Evolutionary conservation across 2,329 filamentous ascomycete genomes (phyloP), one percentile per base, ranked within the genome.

Genomic region (Cladosporium phlei): DNA sequence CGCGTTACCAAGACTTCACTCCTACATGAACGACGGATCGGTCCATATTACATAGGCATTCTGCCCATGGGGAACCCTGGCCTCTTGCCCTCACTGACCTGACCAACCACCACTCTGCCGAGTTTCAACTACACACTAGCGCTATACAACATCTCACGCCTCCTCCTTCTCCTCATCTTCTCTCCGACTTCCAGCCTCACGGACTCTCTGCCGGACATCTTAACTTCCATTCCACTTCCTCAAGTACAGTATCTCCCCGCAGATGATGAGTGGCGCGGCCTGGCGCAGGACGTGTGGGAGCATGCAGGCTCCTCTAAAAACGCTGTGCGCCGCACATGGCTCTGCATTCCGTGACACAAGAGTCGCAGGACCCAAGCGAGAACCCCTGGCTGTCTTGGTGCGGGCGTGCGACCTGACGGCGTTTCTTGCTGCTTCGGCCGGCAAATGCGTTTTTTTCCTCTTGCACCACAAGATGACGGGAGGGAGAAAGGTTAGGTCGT

Each of bases 301-400:
- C 11, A 24, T 29, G 38, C 38, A 28, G 25, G 25, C 12, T 19
- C 11, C 25, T 11, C 25, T 30, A 17, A 29, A 37, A 37, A 37
- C 20, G 42, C 17, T 29, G 33, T 30, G 32, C 42, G 33, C 22
- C 40, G 42, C 42, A 45, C 42, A 45, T 45, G 42, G 42, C 42
- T 37, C 21, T 43, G 32, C 24, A 16, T n/a, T 39, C 24, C 37
- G 39, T 43, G n/a, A 21, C 28, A 43, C 39, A 43, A 43, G 39
- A 21, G 39, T 43, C 24, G 39, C 29, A 43, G 39, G 10, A 16
- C 30, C 30, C 29, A 32, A 45, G 32, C 32, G 30, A 45, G 37
- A 14, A 24, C 42, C 42, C 32, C 42, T 43, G 39, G 39, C 39
- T 45, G 42, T 30, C 32, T 28, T 20, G 9, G 19, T 21, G 42